Evolutionary conservation across 148 eudicot genomes (phyloP), one percentile per base, ranked within the genome.

Genomic region (Polygonum aviculare): DNA sequence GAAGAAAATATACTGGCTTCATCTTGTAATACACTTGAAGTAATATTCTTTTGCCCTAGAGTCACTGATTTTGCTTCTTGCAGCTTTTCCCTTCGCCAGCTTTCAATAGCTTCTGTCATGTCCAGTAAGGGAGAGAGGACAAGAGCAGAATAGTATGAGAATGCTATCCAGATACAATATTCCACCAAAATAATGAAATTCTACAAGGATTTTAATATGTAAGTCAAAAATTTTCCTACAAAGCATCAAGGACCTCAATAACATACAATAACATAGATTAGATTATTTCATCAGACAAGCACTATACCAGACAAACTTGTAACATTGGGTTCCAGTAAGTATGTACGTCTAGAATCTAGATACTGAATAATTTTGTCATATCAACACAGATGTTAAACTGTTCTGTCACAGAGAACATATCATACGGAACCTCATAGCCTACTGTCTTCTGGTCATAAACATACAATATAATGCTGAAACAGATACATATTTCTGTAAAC

Each of bases 51-150:
- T 59, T 79, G 69, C 12, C 84, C 88, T 78, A n/a, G 80, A 69
- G 81, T 73, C 72, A 85, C 31, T 73, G 40, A 80, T 48, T 78
- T 84, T 45, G 86, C 85, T 82, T 94, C 92, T 79, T 82, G 79
- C 35, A 90, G 54, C 79, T 86, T 92, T 57, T 81, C 85, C 74
- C 48, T 79, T 65, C 96, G 87, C 98, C 97, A 94, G 77, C 72
- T 81, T 79, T 90, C 92, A 71, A 94, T 85, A 49, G 90, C 86
- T 83, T 87, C 98, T 94, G 90, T 80, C 22, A 77, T 77, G 49
- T 76, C 18, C 40, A 63, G 41, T 35, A 47, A 11, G 38, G 38
- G 35, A 39, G 36, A 35, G 5, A 36, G 45, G 45, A n/a, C 47
- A 1, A 72, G 18, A 78, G 63, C 63, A 57, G 63, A 57, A 31